Base-by-base conservation (phyloP, 2,329 filamentous ascomycete species). In the Alternaria longipes region DNA sequence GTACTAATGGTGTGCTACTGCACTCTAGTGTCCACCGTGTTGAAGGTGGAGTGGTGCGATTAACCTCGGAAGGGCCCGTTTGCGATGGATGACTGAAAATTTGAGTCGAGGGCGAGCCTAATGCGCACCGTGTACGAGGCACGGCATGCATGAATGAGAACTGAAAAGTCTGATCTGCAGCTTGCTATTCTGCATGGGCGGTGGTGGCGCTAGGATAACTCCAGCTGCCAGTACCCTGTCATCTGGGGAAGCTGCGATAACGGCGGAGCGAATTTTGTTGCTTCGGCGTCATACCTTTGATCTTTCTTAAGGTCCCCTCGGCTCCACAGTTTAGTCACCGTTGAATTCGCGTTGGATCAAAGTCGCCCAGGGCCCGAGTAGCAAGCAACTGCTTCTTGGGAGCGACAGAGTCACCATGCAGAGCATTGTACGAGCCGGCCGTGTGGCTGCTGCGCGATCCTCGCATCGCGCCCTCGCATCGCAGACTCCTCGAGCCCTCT, bases 391-490 rank as follows among this genome's bases (percentile, higher is more conserved):
- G 67, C 66, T 66, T 62, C 62, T 57, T 62, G 65, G 66, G 69
- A 70, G 64, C 70, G 63, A 70, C 61, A 63, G 53, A 63, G 53
- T 64, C 70, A 73, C 65, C 64, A 79, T 79, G 76, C 76, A 79
- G 72, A 74, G 70, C 73, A 72, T 78, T 65, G 75, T 74, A 70
- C 75, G 76, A 69, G 70, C 72, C 70, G 74, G 72, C 71, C 75
- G 75, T 66, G 67, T 74, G 70, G 72, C 72, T 65, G 74, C 73
- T 65, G 74, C 73, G 69, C 73, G 74, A 61, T 74, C 73, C 55
- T 77, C 71, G 62, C 74, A 73, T 65, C 69, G 71, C 66, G 68
- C 74, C 69, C 71, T 75, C 59, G 68, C 75, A 52, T 55, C 67
- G 63, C 65, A 68, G 65, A 65, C 68, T 62, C 63, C 66, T 38